These are phyloP conservation scores for Citrullus colocynthis DNA, from an alignment of 306 rosid species.

Conservation along the genomic window DNA sequence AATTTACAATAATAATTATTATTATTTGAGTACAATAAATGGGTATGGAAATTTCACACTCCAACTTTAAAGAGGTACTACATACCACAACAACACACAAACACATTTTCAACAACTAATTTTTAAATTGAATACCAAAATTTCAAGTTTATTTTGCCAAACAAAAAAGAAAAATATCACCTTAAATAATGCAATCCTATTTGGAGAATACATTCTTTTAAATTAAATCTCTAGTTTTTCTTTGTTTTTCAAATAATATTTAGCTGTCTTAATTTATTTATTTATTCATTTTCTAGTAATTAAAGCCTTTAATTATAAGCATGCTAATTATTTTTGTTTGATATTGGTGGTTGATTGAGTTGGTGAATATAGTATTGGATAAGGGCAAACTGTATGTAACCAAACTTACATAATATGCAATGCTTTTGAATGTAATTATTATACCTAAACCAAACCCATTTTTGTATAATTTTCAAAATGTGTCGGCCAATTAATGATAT, in stretches of 20 bases:
- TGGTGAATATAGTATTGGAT: not conserved
- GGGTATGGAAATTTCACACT: no score
- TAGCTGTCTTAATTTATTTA: not conserved
- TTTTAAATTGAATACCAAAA: no score
- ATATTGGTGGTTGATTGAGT: slow-evolving; percentile 1
- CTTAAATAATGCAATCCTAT: no score
- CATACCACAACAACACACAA: no score
- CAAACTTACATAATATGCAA: not conserved
- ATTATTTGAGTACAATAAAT: no score
- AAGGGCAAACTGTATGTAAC: not conserved
- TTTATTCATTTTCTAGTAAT: not conserved
- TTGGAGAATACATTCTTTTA: no score
- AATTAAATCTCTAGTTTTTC: not conserved
- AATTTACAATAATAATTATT: no score
- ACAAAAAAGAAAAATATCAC: no score
- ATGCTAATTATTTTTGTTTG: not conserved
- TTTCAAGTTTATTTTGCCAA: no score
- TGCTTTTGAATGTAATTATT: not conserved
- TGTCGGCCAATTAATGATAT: slow-evolving; percentile 2
- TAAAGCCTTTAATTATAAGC: not conserved
- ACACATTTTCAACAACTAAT: no score
- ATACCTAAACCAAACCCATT: not conserved
- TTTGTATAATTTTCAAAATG: not conserved
- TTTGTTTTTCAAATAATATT: not conserved
- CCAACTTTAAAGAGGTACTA: no score